These are phyloP conservation scores for Psidium friedrichsthalianum DNA, from an alignment of 345 rosid species.

Conservation along the genomic window DNA sequence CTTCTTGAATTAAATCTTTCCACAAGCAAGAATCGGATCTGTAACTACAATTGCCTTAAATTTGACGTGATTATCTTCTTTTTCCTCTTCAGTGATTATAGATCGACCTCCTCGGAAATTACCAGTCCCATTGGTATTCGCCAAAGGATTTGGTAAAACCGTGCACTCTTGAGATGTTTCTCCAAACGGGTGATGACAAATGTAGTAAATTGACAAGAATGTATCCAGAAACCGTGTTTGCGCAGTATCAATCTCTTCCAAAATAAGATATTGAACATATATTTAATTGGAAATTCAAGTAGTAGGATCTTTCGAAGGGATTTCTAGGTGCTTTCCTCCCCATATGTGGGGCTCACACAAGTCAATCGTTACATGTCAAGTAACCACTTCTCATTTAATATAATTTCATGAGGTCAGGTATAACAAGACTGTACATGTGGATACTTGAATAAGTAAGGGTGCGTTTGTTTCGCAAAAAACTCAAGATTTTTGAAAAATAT, in stretches of 20 bases:
- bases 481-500: too few species aligned
- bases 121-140: neutral
- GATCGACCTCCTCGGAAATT: neutral
- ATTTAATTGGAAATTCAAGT: too few species aligned
- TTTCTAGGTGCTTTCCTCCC: fast-evolving
- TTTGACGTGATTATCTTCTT: neutral
- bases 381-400: neutral
- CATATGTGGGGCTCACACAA: fast-evolving
- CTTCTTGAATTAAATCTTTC: fast-evolving
- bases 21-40: fast-evolving
- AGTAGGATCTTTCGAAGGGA: neutral
- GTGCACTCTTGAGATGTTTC: fast-evolving
- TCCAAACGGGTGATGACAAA: fast-evolving
- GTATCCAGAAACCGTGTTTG: fast-evolving
- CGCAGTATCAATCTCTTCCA: neutral
- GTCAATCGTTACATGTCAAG: fast-evolving
- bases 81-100: neutral
- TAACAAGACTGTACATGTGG: fast-evolving
- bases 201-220: neutral
- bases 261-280: fast-evolving
- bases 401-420: fast-evolving
- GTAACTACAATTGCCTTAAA: too few species aligned
- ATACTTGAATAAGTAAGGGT: too few species aligned
- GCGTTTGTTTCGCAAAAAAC: too few species aligned
- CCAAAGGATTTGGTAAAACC: fast-evolving